Percentiles rank a stretch among this genome's conserved stretches.
phyloP scores from a whole-genome alignment of 2,329 filamentous ascomycete genomes.

The Penicillium sp. region DNA sequence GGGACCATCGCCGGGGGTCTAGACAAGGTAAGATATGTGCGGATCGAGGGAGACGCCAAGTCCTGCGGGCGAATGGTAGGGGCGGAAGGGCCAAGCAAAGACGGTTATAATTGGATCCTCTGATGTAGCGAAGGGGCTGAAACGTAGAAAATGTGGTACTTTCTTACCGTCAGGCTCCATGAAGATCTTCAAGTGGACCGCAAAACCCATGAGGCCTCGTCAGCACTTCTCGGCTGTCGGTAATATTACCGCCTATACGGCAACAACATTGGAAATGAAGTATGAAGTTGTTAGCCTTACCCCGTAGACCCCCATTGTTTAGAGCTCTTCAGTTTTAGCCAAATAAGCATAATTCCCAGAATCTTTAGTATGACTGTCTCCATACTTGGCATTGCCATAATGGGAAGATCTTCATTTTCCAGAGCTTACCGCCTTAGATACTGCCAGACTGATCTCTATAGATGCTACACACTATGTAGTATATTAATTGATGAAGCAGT shows the following conservation, averaged over 20 bases:
- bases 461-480: too few relatives aligned
- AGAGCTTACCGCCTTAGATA: background rate
- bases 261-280: background rate
- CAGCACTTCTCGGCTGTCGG: background rate
- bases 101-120: slow-evolving; percentile 2
- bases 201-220: slow-evolving; percentile 2
- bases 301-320: background rate
- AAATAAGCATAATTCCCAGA: background rate
- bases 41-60: background rate
- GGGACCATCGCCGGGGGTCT: background rate
- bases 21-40: slow-evolving; percentile 1
- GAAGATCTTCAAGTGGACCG: background rate
- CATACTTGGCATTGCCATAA: background rate
- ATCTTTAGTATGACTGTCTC: background rate
- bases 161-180: background rate
- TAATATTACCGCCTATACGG: background rate
- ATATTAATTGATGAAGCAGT: background rate
- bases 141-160: slow-evolving; percentile 6
- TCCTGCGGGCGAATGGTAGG: slow-evolving; percentile 1
- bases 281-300: background rate
- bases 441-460: background rate
- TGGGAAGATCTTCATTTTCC: background rate
- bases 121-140: slow-evolving; percentile 1
- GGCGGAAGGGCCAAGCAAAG: background rate
- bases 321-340: background rate